Base-by-base conservation (phyloP, 1,139 yeast species). In the Geotrichum citri-aurantii region DNA sequence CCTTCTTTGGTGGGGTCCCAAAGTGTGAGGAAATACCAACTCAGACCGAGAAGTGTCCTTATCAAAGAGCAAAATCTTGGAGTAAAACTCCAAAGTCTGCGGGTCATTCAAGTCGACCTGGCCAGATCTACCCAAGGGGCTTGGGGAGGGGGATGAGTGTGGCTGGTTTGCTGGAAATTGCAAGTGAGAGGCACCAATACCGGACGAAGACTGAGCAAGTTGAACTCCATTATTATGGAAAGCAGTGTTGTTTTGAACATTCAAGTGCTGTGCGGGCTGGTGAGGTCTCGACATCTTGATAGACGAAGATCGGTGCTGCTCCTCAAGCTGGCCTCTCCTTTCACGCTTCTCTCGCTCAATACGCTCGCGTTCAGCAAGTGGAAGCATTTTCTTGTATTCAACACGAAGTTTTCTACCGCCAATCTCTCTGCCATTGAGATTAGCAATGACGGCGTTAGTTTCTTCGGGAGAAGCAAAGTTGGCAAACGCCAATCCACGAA, bases 401-500 rank as follows among this genome's bases (percentile, higher is more conserved):
- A 93, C 99, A 62, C 99, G 80, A 66, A 93, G 78, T 72, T 92
- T 92, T 65, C 99, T 81, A 19, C 99, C 99, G 50, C 97, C 97
- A 66, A 95, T 90, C 72, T 95, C 99, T 65, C 96, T 81, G 12
- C 98, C 97, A 70, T 93, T 93, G 65, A 93, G 78, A 61, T 82
- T 82, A 59, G 82, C 80, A 50, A 93, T 96, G 14, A 92, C 98
- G 66, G 84, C 77, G 3, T 92, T 84, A 2, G 99, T 92, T 70
- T 93, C 99, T 63, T 91, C 97, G 24, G 97, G 86, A 24, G 95
- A 87, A 37, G 97, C 88, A 75, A 93, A 93, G 73, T 93, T 93
- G 4, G 99, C 99, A 80, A 93, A 93, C 0, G 99, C 99, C 68
- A 93, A 80, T n/a, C 99, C 99, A 65, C 99, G 81, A 71, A 93